Conservation (phyloP, 2,329 filamentous ascomycete genomes). For the Fusarium sp. region DNA sequence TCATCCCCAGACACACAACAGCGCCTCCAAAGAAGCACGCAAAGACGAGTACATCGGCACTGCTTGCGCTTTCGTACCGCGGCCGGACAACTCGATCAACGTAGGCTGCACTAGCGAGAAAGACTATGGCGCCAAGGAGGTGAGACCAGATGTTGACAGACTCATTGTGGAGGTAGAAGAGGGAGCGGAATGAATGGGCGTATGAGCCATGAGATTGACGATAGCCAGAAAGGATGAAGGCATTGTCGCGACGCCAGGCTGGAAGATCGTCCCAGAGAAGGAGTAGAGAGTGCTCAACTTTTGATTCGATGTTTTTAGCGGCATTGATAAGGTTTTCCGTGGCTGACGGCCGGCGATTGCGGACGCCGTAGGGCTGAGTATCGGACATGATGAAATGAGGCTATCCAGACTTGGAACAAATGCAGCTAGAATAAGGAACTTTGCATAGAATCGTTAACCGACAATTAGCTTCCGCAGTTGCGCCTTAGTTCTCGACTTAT, state of each 20-base stretch:
- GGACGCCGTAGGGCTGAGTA: constrained; percentile 34
- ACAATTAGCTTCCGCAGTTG: neutral
- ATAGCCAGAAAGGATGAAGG: constrained; percentile 67
- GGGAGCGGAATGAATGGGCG: constrained; percentile 58
- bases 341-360: constrained; percentile 48
- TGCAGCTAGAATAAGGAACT: neutral
- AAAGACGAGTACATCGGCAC: constrained; percentile 77
- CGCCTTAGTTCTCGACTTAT: constrained; percentile 15
- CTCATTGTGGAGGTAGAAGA: constrained; percentile 71
- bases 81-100: constrained; percentile 71
- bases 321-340: constrained; percentile 46
- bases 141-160: constrained; percentile 74
- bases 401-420: constrained; percentile 13
- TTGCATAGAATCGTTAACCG: neutral
- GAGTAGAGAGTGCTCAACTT: constrained; percentile 57
- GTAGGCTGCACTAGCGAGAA: constrained; percentile 63
- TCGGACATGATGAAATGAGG: constrained; percentile 39
- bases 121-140: constrained; percentile 73
- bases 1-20: constrained; percentile 80
- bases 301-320: constrained; percentile 53
- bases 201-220: constrained; percentile 64
- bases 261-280: constrained; percentile 71
- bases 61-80: constrained; percentile 73
- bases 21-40: constrained; percentile 83
- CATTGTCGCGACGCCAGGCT: constrained; percentile 70